These are phyloP conservation scores for Saprolegnia parasitica DNA, from an alignment of 352 stramenopile species.

Conservation along the genomic window DNA sequence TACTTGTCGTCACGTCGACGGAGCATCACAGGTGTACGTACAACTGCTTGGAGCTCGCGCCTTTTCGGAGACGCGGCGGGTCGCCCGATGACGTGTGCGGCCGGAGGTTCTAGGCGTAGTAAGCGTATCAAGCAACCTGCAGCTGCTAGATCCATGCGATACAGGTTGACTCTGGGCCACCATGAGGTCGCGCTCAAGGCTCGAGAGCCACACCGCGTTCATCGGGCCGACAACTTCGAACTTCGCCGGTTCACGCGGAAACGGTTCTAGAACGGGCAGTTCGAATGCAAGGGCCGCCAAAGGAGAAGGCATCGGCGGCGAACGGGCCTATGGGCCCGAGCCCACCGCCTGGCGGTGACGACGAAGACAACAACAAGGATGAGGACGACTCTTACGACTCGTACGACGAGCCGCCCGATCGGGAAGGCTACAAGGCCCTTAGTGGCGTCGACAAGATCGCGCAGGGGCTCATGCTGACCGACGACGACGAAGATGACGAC, in stretches of 20 bases:
- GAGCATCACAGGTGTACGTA: neutral
- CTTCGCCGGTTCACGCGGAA: neutral
- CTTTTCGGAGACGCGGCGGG: neutral
- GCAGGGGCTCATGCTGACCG: conserved; percentile 4
- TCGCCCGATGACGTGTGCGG: conserved; percentile 2
- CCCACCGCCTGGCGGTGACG: neutral
- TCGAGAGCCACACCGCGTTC: conserved; percentile 27
- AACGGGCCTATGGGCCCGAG: neutral
- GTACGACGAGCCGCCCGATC: neutral
- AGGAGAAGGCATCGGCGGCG: neutral
- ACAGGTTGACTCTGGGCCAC: conserved; percentile 18
- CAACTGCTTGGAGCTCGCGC: conserved; percentile 5
- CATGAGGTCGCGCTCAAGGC: conserved; percentile 27
- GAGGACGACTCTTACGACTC: neutral
- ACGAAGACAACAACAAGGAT: neutral
- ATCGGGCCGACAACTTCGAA: neutral
- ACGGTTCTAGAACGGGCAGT: neutral
- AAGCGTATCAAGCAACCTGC: neutral
- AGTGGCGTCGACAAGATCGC: conserved; percentile 8
- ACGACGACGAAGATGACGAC: neutral
- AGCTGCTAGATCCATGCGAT: neutral
- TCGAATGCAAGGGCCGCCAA: neutral
- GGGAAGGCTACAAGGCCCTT: neutral
- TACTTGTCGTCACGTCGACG: neutral
- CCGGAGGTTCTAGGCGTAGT: conserved; percentile 4